Conservation (phyloP, 148 eudicot genomes). For the Silene conica region DNA sequence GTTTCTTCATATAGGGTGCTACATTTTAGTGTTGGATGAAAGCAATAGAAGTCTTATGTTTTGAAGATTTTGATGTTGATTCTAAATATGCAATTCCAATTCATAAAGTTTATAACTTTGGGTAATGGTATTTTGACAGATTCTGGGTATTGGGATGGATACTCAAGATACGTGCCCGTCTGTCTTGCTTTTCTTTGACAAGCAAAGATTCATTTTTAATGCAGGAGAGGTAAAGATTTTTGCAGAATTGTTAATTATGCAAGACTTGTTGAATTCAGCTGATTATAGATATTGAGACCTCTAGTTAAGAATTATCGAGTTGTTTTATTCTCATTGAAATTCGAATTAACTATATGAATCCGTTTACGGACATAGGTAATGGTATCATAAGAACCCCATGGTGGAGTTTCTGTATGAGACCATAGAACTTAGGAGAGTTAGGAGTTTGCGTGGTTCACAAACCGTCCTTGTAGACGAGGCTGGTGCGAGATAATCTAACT, state of each 20-base stretch:
- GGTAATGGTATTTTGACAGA: constrained; percentile 25
- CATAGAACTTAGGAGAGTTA: too few species aligned
- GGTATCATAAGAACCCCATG: neutral
- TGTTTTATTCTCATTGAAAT: neutral
- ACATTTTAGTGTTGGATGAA: too few species aligned
- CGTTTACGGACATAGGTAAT: too few species aligned
- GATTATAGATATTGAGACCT: neutral
- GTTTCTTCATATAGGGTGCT: too few species aligned
- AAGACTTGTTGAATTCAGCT: neutral
- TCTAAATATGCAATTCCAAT: neutral
- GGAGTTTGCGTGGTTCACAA: too few species aligned
- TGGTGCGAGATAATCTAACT: too few species aligned
- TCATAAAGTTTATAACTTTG: constrained; percentile 3
- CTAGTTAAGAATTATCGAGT: neutral
- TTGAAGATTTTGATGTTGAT: neutral
- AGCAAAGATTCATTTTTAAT: constrained; percentile 79
- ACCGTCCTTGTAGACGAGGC: too few species aligned
- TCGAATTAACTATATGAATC: too few species aligned
- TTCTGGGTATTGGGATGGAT: constrained; percentile 88
- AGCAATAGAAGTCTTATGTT: neutral
- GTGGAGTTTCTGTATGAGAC: too few species aligned
- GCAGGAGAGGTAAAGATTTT: constrained; percentile 79
- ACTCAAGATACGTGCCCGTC: constrained; percentile 91
- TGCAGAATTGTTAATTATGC: too few species aligned
- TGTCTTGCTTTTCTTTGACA: constrained; percentile 83